A percentile compares a stretch with the other conserved stretches of the same genome.
Evolutionary conservation across 2,329 filamentous ascomycete species (phyloP).

Genomic region (Cladophialophora carrionii): DNA sequence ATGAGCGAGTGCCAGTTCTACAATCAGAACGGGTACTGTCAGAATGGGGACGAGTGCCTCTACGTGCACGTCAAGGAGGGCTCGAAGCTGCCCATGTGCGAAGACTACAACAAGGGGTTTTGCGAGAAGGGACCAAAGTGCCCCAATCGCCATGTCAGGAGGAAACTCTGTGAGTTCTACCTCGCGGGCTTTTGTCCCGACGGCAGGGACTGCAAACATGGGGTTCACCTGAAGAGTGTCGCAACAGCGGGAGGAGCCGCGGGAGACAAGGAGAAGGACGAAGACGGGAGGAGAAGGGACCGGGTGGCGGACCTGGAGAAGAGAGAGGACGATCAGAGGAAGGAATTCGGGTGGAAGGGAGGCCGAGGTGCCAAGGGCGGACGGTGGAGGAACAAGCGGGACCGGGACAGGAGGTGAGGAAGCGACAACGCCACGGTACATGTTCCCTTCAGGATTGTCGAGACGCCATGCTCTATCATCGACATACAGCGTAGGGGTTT

Average conservation of each 20-base stretch:
- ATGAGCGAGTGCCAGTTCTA: conserved; percentile 99
- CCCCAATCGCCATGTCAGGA: conserved; percentile 83
- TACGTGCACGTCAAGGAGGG: conserved; percentile 88
- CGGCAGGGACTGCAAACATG: conserved; percentile 72
- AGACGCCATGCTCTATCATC: background rate
- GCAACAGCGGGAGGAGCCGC: background rate
- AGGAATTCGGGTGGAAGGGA: conserved; percentile 35
- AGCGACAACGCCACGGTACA: background rate
- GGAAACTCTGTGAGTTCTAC: conserved; percentile 80
- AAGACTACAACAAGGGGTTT: conserved; percentile 93
- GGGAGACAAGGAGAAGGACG: conserved; percentile 23
- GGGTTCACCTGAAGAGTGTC: conserved; percentile 63
- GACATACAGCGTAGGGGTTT: background rate
- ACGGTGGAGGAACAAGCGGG: conserved; percentile 37
- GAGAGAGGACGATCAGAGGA: conserved; percentile 36
- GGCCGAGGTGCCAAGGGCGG: conserved; percentile 34
- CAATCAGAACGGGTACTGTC: conserved; percentile 89
- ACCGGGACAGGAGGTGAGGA: conserved; percentile 32
- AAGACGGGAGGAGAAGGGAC: conserved; percentile 31
- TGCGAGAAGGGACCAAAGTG: conserved; percentile 87
- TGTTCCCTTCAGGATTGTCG: background rate
- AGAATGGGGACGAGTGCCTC: conserved; percentile 93
- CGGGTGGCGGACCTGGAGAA: conserved; percentile 34
- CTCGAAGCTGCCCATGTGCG: conserved; percentile 76
- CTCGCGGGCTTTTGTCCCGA: conserved; percentile 94